Conservation (phyloP, 164 flowering plant species). For the Houttuynia cordata region DNA sequence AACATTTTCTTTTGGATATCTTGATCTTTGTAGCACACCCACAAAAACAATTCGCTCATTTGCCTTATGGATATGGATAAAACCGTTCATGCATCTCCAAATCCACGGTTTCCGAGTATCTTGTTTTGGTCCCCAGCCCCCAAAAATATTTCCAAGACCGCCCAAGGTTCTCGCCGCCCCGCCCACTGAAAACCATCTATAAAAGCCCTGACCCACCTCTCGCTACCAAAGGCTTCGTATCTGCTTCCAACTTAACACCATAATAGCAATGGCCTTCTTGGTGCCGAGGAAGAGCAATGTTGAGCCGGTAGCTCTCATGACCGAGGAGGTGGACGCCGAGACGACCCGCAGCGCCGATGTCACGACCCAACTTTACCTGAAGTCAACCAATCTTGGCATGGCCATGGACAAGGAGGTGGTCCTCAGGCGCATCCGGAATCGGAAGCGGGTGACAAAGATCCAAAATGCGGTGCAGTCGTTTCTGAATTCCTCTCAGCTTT, state of each 20-base stretch:
- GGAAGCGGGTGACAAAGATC: conserved; percentile 30
- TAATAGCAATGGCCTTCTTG: conserved; percentile 23
- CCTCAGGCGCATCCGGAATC: conserved; percentile 51
- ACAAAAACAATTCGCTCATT: no score
- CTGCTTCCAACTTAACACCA: no score
- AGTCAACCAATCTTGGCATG: conserved; percentile 11
- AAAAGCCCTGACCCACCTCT: neutral
- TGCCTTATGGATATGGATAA: neutral
- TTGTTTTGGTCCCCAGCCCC: neutral
- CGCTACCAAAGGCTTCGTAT: neutral
- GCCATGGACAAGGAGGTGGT: conserved; percentile 39
- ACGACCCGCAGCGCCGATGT: conserved; percentile 2
- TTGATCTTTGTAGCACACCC: no score
- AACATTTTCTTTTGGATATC: no score
- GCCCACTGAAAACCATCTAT: neutral
- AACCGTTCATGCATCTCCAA: neutral
- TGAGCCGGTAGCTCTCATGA: conserved; percentile 4
- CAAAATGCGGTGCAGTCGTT: conserved; percentile 13
- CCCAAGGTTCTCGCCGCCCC: conserved; percentile 7
- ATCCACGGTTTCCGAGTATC: neutral
- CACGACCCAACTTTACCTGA: conserved; percentile 35
- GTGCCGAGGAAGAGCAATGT: conserved; percentile 11
- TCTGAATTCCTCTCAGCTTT: neutral
- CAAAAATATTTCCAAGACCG: neutral
- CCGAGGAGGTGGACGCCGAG: conserved; percentile 10